Base-by-base conservation (phyloP, 2,329 filamentous ascomycete species). In the Sporothrix euskadiensis region DNA sequence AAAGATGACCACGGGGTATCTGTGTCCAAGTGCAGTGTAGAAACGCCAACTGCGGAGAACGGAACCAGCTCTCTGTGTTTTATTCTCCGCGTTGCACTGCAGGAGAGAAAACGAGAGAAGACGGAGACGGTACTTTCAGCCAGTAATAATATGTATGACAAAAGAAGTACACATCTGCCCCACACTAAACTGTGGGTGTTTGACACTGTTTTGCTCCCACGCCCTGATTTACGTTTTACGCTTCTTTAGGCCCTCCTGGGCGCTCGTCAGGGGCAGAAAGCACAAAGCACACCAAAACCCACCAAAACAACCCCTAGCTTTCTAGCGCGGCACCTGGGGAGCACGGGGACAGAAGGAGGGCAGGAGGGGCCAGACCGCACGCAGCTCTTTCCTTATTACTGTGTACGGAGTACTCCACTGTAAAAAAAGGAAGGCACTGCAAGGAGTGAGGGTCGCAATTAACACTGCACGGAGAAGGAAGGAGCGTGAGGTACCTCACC, bases 281-380 rank as follows among this genome's bases (percentile, higher is more conserved):
- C 61, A 44, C 61, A 54, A 44, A 44, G 12, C 41, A 14, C 9
- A 9, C 49, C 32, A 59, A 59, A 63, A 22, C 32, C 39, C 44
- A 68, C 65, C 65, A 61, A 65, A 63, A 19, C 65, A 44, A 68
- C 65, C 65, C 41, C 65, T 68, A 52, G 65, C 65, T 68, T 35
- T 32, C 26, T 66, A 66, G 61, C 61, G 61, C 9, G 41, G 39
- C 19, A 10, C 30, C 19, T 30, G n/a, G 19, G 19, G 12, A 12
- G 56, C 56, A 7, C 12, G 26, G 56, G 56, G 30, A 32, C 14
- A 35, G 56, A 59, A 14, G 35, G 32, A 16, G 5, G 52, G 52
- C 8, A 56, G 26, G 57, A 61, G 30, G 57, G 57, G 57, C 57
- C 63, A 49, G 63, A 66, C 63, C 63, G 22, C 61, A 49, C 44